Percentiles rank a stretch among this genome's conserved stretches.
Conservation (phyloP, 108 stramenopile species). For the Nannochloropsis oceanica region DNA sequence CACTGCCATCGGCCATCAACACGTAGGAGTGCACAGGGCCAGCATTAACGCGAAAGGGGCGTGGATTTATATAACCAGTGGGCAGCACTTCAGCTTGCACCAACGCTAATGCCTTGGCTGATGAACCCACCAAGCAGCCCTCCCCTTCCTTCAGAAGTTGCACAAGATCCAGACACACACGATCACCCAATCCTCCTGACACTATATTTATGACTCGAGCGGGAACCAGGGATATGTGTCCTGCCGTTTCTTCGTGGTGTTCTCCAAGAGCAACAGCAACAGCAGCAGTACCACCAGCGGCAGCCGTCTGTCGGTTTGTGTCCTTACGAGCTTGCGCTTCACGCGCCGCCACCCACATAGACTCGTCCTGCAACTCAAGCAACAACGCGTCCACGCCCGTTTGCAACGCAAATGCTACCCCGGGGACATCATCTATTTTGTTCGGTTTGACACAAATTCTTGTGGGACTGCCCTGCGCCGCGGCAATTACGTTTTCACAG, state of each 20-base stretch:
- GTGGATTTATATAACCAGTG: constrained; percentile 8
- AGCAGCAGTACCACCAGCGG: neutral
- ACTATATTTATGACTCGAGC: neutral
- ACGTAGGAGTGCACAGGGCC: constrained; percentile 25
- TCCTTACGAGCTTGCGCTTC: neutral
- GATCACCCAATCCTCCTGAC: constrained; percentile 14
- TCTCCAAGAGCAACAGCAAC: neutral
- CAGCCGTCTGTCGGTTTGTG: neutral
- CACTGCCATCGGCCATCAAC: constrained; percentile 8
- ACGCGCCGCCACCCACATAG: neutral
- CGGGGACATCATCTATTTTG: neutral
- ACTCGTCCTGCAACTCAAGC: neutral
- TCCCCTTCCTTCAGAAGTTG: constrained; percentile 15
- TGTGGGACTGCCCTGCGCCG: constrained; percentile 15
- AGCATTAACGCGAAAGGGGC: constrained; percentile 23
- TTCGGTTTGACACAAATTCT: constrained; percentile 2
- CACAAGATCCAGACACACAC: constrained; percentile 26
- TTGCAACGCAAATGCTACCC: constrained; percentile 24
- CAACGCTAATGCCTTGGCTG: constrained; percentile 13
- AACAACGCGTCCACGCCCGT: constrained; percentile 18
- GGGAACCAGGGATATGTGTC: neutral
- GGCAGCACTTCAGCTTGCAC: constrained; percentile 22
- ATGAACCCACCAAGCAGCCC: constrained; percentile 20
- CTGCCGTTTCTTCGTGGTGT: neutral
- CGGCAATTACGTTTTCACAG: constrained; percentile 19